Conservation (phyloP, 495 filamentous ascomycete genomes). For the Filosporella fistucella region DNA sequence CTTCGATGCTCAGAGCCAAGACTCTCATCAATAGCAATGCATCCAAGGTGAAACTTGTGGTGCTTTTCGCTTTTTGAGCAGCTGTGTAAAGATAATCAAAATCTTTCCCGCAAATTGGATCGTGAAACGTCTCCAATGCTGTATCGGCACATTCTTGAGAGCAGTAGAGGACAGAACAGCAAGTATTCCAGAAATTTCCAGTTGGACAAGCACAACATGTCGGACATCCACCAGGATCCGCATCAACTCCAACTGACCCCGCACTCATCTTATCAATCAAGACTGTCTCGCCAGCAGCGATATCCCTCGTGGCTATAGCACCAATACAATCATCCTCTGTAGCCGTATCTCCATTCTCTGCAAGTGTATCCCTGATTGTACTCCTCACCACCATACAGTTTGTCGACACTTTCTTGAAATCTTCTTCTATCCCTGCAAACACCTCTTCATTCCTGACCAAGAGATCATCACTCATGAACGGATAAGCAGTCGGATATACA, state of each 20-base stretch:
- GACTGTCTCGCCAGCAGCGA: constrained; percentile 3
- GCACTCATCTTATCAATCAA: constrained; percentile 8
- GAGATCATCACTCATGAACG: constrained; percentile 12
- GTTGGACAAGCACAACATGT: constrained; percentile 11
- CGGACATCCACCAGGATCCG: constrained; percentile 5
- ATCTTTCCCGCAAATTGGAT: constrained; percentile 10
- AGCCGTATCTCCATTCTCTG: not conserved
- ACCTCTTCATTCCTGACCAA: constrained; percentile 8
- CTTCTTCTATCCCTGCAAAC: constrained; percentile 10
- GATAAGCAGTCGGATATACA: constrained; percentile 15
- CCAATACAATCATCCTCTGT: constrained; percentile 14
- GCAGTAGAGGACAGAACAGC: constrained; percentile 13
- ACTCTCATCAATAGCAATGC: constrained; percentile 9
- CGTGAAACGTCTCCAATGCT: constrained; percentile 10
- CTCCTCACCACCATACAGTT: constrained; percentile 14
- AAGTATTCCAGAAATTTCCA: constrained; percentile 12
- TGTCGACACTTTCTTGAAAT: constrained; percentile 12
- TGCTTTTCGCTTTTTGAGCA: constrained; percentile 4
- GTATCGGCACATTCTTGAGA: constrained; percentile 8
- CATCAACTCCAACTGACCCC: constrained; percentile 6
- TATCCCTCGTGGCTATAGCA: constrained; percentile 10
- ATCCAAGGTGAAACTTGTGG: constrained; percentile 13
- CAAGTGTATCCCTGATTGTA: constrained; percentile 7
- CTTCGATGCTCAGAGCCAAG: constrained; percentile 5
- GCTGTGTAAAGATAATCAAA: constrained; percentile 11